Conservation (phyloP, 176 grass and related monocot genomes). For the Paspalum notatum region DNA sequence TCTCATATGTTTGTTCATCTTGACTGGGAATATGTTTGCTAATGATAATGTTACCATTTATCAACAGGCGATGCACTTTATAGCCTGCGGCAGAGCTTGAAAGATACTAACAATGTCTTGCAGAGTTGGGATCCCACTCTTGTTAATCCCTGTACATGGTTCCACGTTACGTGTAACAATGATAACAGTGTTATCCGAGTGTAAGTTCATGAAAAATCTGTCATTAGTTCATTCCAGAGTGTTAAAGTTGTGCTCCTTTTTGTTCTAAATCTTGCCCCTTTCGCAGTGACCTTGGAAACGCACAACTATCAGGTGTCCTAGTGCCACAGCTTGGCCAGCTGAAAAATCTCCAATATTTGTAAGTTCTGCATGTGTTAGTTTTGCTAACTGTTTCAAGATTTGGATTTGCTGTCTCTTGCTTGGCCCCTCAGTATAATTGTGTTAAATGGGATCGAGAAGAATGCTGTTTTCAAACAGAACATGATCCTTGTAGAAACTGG, state of each 20-base stretch:
- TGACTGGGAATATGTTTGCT: conserved; percentile 10
- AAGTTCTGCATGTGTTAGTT: conserved; percentile 47
- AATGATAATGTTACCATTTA: not conserved
- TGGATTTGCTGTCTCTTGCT: not conserved
- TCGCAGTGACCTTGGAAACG: conserved; percentile 83
- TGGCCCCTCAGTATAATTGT: not conserved
- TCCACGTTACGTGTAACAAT: conserved; percentile 75
- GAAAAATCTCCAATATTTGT: conserved; percentile 83
- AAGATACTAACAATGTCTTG: conserved; percentile 60
- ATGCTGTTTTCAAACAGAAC: not conserved
- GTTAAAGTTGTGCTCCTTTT: conserved; percentile 1
- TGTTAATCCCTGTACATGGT: conserved; percentile 84
- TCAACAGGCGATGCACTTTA: conserved; percentile 73
- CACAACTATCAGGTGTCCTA: conserved; percentile 64
- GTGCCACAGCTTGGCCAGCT: conserved; percentile 65
- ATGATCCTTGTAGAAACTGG: not conserved
- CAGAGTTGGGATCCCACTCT: conserved; percentile 83
- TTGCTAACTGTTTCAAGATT: conserved; percentile 11
- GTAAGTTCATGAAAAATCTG: conserved; percentile 47
- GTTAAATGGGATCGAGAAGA: not conserved
- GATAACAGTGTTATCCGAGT: conserved; percentile 77
- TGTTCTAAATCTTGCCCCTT: not conserved
- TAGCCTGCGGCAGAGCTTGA: conserved; percentile 61
- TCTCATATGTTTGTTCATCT: not conserved
- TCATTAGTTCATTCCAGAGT: not conserved